Conservation (phyloP, 805 yeast genomes). For the Pichia occidentalis region DNA sequence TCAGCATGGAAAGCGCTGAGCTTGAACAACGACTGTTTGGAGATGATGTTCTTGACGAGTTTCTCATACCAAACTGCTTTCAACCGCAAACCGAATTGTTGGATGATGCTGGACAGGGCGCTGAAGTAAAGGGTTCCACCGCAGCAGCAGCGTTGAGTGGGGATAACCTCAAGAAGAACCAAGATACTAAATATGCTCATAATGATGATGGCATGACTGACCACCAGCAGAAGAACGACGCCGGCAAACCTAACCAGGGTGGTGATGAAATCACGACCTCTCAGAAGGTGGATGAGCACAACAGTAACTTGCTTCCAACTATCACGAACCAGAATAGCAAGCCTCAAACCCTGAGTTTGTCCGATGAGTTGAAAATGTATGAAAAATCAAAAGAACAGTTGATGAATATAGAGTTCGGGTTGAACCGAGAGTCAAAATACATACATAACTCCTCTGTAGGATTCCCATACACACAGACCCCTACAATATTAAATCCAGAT, state of each 20-base stretch:
- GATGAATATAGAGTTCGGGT: slow-evolving; percentile 48
- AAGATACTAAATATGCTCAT: not conserved
- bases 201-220: not conserved
- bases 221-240: not conserved
- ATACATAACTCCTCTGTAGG: slow-evolving; percentile 28
- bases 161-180: not conserved
- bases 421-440: slow-evolving; percentile 15
- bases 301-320: too few species aligned
- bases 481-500: slow-evolving; percentile 13
- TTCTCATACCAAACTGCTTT: slow-evolving; percentile 46
- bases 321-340: too few species aligned
- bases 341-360: slow-evolving; percentile 1
- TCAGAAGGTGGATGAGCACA: too few species aligned
- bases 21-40: slow-evolving; percentile 19
- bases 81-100: slow-evolving; percentile 5
- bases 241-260: not conserved
- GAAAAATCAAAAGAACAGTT: slow-evolving; percentile 44
- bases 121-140: not conserved
- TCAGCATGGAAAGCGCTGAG: too few species aligned
- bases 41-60: slow-evolving; percentile 51
- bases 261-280: not conserved
- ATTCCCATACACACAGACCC: slow-evolving; percentile 11
- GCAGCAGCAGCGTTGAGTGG: slow-evolving; percentile 1
- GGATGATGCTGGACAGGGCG: not conserved
- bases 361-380: slow-evolving; percentile 29